Percentiles rank a stretch among this genome's conserved stretches.
Evolutionary conservation across 495 filamentous ascomycete species (phyloP).

Genomic region (Penicillium argentinense): DNA sequence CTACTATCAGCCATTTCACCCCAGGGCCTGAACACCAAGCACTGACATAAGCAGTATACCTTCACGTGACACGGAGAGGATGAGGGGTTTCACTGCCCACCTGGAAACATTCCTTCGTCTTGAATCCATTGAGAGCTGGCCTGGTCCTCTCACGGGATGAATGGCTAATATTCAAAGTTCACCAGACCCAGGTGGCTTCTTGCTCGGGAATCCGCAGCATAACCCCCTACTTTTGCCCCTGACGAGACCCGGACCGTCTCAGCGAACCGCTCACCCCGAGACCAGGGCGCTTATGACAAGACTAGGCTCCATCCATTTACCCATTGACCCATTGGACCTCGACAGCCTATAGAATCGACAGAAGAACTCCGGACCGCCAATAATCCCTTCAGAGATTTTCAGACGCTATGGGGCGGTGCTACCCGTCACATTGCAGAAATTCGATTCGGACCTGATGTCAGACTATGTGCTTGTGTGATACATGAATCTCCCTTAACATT

Average conservation of each 20-base stretch:
- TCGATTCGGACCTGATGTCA: slow-evolving; percentile 32
- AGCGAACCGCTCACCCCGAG: slow-evolving; percentile 32
- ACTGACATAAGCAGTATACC: slow-evolving; percentile 14
- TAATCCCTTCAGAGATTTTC: slow-evolving; percentile 21
- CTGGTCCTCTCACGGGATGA: not conserved
- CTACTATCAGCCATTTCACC: too few relatives aligned
- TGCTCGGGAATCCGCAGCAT: slow-evolving; percentile 9
- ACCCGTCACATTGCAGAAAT: slow-evolving; percentile 33
- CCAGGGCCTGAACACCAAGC: not conserved
- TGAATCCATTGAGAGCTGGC: slow-evolving; percentile 4
- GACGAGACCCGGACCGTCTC: slow-evolving; percentile 25
- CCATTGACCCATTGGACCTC: slow-evolving; percentile 35
- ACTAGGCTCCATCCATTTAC: slow-evolving; percentile 31
- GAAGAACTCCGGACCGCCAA: slow-evolving; percentile 17
- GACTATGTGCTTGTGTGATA: slow-evolving; percentile 28
- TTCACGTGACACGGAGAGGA: slow-evolving; percentile 17
- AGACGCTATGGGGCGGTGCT: slow-evolving; percentile 18
- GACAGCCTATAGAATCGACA: slow-evolving; percentile 21
- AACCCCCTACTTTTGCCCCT: slow-evolving; percentile 9
- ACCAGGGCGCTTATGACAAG: slow-evolving; percentile 40
- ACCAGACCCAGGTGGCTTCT: slow-evolving; percentile 4
- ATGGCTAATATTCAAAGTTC: slow-evolving; percentile 6
- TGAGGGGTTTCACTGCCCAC: slow-evolving; percentile 22
- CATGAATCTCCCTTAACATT: slow-evolving; percentile 27
- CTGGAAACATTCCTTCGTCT: slow-evolving; percentile 2